Conservation (phyloP, 768 basidiomycete genomes). For the Termitomyces sp. region DNA sequence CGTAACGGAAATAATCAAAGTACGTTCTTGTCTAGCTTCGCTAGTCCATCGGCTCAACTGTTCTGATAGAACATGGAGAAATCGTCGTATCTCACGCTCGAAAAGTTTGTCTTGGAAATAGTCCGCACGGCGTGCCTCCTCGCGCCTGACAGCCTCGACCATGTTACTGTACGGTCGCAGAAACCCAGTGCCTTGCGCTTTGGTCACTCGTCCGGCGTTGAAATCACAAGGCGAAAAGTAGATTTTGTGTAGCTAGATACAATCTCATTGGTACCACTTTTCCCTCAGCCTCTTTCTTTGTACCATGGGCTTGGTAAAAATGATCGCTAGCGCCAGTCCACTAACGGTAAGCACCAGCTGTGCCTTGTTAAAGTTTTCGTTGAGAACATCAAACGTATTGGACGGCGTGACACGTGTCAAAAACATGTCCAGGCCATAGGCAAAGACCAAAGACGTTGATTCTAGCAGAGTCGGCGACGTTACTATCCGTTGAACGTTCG, state of each 20-base stretch:
- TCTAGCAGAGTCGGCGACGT: constrained; percentile 85
- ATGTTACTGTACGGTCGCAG: constrained; percentile 48
- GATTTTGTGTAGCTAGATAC: constrained; percentile 15
- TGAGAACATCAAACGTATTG: constrained; percentile 88
- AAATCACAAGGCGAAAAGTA: constrained; percentile 41
- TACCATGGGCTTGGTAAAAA: constrained; percentile 81
- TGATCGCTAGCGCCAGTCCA: constrained; percentile 68
- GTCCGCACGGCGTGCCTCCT: constrained; percentile 31
- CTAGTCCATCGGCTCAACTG: not conserved
- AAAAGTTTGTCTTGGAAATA: constrained; percentile 48
- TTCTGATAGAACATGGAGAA: constrained; percentile 37
- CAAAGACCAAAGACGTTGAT: constrained; percentile 85
- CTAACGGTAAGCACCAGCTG: constrained; percentile 82
- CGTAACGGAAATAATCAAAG: constrained; percentile 28
- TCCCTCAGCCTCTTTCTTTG: constrained; percentile 58
- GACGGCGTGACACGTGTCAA: constrained; percentile 80
- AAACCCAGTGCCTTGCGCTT: constrained; percentile 73
- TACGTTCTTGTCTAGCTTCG: constrained; percentile 9
- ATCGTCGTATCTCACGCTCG: constrained; percentile 53
- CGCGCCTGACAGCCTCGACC: constrained; percentile 23
- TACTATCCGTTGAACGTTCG: constrained; percentile 59
- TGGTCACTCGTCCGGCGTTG: constrained; percentile 57
- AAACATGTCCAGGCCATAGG: constrained; percentile 88
- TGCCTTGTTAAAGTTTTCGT: constrained; percentile 87
- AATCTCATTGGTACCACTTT: constrained; percentile 57